Conservation (phyloP, 108 stramenopile genomes). For the Cyclostephanos tholiformis region DNA sequence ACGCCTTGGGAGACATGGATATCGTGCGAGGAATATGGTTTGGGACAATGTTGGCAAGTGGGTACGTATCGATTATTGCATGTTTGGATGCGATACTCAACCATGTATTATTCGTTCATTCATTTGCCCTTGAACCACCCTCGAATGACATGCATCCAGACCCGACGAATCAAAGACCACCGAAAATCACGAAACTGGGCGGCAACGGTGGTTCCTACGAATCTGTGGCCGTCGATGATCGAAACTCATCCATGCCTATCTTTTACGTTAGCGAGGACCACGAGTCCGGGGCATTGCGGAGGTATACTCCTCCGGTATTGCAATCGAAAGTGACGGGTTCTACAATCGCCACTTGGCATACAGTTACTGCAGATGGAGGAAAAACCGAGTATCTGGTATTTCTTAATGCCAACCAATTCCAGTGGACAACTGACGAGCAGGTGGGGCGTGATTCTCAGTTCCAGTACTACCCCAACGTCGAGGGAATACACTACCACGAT, state of each 20-base stretch:
- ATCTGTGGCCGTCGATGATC: constrained; percentile 40
- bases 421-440: constrained; percentile 41
- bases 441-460: constrained; percentile 24
- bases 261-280: constrained; percentile 66
- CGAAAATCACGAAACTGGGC: constrained; percentile 12
- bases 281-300: constrained; percentile 41
- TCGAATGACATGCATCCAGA: background rate
- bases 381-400: constrained; percentile 9
- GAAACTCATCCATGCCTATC: background rate
- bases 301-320: constrained; percentile 42
- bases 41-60: constrained; percentile 43
- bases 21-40: constrained; percentile 45
- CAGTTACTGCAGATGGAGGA: constrained; percentile 4
- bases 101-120: background rate
- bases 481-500: constrained; percentile 51
- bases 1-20: constrained; percentile 63
- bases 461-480: constrained; percentile 33
- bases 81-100: too few relatives aligned
- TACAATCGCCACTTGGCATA: background rate
- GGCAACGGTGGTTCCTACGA: constrained; percentile 40
- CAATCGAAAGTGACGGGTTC: background rate
- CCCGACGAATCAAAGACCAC: background rate
- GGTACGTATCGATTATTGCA: constrained; percentile 12
- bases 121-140: background rate
- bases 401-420: constrained; percentile 18